Conservation (phyloP, 2,329 filamentous ascomycete genomes). For the Cadophora sp. region DNA sequence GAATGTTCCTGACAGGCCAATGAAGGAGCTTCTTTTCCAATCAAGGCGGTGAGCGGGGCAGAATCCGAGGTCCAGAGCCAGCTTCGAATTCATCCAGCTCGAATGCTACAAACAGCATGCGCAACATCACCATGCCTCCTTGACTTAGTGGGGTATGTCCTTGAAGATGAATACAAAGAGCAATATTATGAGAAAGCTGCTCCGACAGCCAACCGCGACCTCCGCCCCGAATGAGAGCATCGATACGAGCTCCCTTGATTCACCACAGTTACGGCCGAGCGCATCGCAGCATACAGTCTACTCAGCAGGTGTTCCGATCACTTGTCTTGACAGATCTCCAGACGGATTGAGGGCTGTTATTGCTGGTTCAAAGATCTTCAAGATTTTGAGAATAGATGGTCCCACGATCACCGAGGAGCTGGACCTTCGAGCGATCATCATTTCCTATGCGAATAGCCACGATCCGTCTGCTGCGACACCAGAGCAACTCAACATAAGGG, state of each 20-base stretch:
- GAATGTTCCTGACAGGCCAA: neutral
- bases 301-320: conserved; percentile 58
- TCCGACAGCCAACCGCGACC: conserved; percentile 37
- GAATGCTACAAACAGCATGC: conserved; percentile 13
- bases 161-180: conserved; percentile 41
- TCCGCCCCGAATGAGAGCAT: conserved; percentile 29
- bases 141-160: conserved; percentile 29
- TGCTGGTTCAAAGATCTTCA: conserved; percentile 66
- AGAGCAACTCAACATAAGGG: conserved; percentile 69
- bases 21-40: neutral
- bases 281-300: conserved; percentile 63
- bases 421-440: conserved; percentile 64
- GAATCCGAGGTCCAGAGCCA: neutral
- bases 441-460: conserved; percentile 52
- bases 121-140: conserved; percentile 35
- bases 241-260: conserved; percentile 35
- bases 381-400: conserved; percentile 60
- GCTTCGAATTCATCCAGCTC: neutral
- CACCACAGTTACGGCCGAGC: conserved; percentile 40
- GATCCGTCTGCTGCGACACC: conserved; percentile 48
- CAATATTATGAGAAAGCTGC: conserved; percentile 44
- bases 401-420: conserved; percentile 59
- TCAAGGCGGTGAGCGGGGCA: conserved; percentile 10
- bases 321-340: conserved; percentile 63
- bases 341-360: conserved; percentile 63